Evolutionary conservation across 2,329 filamentous ascomycete species (phyloP).

Genomic region (Fusarium buharicum): DNA sequence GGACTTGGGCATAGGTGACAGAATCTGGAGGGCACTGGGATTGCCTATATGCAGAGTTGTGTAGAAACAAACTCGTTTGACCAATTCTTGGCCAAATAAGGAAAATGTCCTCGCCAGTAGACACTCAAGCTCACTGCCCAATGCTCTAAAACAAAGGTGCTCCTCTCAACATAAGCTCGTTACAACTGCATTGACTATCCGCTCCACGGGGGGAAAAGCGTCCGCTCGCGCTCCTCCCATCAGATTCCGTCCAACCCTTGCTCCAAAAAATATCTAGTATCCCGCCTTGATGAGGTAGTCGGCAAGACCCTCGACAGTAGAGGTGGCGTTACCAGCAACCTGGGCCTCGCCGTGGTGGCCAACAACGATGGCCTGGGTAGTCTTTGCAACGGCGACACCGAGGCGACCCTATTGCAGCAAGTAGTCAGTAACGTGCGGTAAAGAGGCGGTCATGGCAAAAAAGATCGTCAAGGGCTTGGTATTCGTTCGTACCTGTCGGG

Average conservation of each 20-base stretch:
- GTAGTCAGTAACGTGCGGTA: slow-evolving; percentile 10
- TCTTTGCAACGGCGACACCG: slow-evolving; percentile 86
- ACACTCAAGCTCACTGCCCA: slow-evolving; percentile 36
- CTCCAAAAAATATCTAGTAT: slow-evolving; percentile 67
- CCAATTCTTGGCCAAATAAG: slow-evolving; percentile 37
- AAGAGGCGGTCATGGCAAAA: neutral
- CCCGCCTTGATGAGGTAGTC: slow-evolving; percentile 84
- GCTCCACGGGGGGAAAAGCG: slow-evolving; percentile 30
- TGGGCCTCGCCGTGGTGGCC: slow-evolving; percentile 82
- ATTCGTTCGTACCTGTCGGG: slow-evolving; percentile 76
- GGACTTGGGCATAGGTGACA: slow-evolving; percentile 2
- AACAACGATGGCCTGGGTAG: slow-evolving; percentile 87
- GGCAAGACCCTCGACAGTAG: slow-evolving; percentile 82
- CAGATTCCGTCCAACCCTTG: slow-evolving; percentile 12
- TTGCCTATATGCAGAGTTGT: slow-evolving; percentile 47
- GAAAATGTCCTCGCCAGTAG: slow-evolving; percentile 35
- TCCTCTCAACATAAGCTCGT: slow-evolving; percentile 40
- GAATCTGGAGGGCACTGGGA: slow-evolving; percentile 36
- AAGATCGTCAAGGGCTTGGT: neutral
- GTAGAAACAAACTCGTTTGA: slow-evolving; percentile 42
- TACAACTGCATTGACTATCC: slow-evolving; percentile 35
- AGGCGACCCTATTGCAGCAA: slow-evolving; percentile 68
- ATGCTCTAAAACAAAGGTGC: slow-evolving; percentile 42
- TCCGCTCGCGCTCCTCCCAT: slow-evolving; percentile 24
- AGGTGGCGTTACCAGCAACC: slow-evolving; percentile 78